These are phyloP conservation scores for Tricholoma saponaceum DNA, from an alignment of 768 basidiomycete genomes.

Conservation along the genomic window DNA sequence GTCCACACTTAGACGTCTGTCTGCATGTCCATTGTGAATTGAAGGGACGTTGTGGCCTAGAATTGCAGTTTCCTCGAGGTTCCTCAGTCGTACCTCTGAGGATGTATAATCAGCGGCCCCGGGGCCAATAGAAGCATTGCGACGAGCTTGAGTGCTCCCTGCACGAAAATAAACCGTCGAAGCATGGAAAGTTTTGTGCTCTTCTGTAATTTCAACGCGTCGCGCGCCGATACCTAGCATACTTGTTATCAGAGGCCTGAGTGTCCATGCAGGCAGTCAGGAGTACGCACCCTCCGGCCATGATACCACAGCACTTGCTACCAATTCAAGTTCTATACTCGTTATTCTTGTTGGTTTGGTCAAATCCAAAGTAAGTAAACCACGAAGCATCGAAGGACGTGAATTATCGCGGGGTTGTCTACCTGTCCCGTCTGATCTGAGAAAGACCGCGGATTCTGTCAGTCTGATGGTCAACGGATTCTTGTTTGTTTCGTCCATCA, in stretches of 20 bases:
- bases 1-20: constrained; percentile 31
- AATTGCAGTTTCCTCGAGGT: constrained; percentile 1
- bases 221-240: constrained; percentile 60
- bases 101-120: constrained; percentile 29
- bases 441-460: constrained; percentile 72
- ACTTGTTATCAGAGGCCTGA: background rate
- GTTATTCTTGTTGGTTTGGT: constrained; percentile 82
- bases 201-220: constrained; percentile 73
- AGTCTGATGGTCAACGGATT: constrained; percentile 54
- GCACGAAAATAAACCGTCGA: constrained; percentile 74
- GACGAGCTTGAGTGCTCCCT: constrained; percentile 29
- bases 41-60: constrained; percentile 5
- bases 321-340: constrained; percentile 77
- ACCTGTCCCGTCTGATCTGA: constrained; percentile 44
- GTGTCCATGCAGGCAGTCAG: no score
- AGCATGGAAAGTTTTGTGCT: constrained; percentile 68
- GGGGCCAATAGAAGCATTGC: constrained; percentile 44
- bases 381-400: constrained; percentile 55
- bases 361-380: constrained; percentile 51
- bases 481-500: constrained; percentile 25
- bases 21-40: constrained; percentile 1
- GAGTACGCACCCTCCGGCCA: constrained; percentile 89
- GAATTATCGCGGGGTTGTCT: constrained; percentile 26
- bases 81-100: background rate
- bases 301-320: constrained; percentile 64